Conservation (phyloP, 768 basidiomycete species). For the Pleurotus giganteus region DNA sequence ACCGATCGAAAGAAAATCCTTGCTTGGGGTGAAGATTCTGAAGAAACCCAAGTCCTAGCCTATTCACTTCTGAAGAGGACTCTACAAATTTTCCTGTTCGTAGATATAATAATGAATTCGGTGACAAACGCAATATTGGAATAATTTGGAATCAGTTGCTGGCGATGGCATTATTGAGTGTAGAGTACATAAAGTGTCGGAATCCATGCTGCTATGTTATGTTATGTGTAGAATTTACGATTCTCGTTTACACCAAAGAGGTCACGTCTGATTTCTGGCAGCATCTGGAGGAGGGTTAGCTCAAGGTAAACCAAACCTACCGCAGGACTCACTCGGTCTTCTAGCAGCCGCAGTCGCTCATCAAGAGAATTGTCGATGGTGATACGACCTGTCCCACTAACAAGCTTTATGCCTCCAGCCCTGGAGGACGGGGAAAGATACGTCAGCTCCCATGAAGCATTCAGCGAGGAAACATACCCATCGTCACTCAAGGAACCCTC, state of each 20-base stretch:
- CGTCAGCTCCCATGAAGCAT: background rate
- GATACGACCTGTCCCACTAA: slow-evolving; percentile 73
- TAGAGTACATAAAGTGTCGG: background rate
- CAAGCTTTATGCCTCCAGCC: slow-evolving; percentile 82
- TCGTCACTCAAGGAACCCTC: slow-evolving; percentile 65
- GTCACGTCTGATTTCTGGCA: slow-evolving; percentile 89
- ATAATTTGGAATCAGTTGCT: background rate
- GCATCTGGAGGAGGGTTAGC: slow-evolving; percentile 59
- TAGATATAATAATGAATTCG: too few relatives aligned
- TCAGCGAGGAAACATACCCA: slow-evolving; percentile 42
- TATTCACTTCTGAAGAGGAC: too few relatives aligned
- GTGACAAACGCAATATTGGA: too few relatives aligned
- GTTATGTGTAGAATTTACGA: slow-evolving; percentile 83
- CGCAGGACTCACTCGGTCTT: slow-evolving; percentile 69
- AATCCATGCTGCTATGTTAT: background rate
- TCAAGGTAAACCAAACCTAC: background rate
- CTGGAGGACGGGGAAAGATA: slow-evolving; percentile 32
- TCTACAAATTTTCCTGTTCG: too few relatives aligned
- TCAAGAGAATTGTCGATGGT: slow-evolving; percentile 94
- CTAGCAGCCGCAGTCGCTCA: slow-evolving; percentile 83
- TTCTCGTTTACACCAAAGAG: slow-evolving; percentile 90
- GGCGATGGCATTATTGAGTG: background rate
- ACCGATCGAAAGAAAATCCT: background rate
- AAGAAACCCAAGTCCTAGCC: background rate
- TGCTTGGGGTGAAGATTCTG: slow-evolving; percentile 4